Percentiles rank a stretch among this genome's conserved stretches.
phyloP scores from a whole-genome alignment of 2,329 filamentous ascomycete genomes.

The Nemania sp. region DNA sequence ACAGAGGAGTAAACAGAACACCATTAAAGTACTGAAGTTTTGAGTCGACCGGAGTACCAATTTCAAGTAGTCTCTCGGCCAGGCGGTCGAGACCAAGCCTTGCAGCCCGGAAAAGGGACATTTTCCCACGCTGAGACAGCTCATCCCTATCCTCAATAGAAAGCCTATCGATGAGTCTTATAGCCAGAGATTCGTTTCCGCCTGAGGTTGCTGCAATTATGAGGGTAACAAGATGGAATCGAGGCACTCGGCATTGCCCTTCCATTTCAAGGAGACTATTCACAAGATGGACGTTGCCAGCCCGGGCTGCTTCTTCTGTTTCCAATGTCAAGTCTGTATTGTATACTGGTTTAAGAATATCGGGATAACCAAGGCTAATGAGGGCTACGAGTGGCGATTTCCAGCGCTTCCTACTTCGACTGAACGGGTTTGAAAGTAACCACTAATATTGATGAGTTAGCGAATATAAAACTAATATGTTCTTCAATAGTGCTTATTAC shows the following conservation, averaged over 20 bases:
- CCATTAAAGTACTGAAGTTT: slow-evolving; percentile 1
- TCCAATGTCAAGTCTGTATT: neutral
- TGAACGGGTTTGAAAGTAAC: slow-evolving; percentile 22
- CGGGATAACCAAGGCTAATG: neutral
- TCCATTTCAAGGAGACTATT: slow-evolving; percentile 2
- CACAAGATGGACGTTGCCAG: neutral
- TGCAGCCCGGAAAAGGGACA: slow-evolving; percentile 18
- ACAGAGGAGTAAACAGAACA: slow-evolving; percentile 20
- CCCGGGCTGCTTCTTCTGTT: slow-evolving; percentile 17
- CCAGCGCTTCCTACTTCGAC: slow-evolving; percentile 14
- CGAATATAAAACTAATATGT: neutral
- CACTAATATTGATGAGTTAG: slow-evolving; percentile 15
- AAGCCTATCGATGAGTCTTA: slow-evolving; percentile 15
- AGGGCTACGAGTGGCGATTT: slow-evolving; percentile 16
- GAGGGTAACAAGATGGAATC: slow-evolving; percentile 2
- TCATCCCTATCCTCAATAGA: neutral
- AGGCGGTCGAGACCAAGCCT: slow-evolving; percentile 11
- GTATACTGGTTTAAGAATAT: slow-evolving; percentile 5
- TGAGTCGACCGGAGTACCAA: slow-evolving; percentile 11
- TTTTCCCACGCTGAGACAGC: neutral
- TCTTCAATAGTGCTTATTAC: neutral
- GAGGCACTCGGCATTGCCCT: neutral
- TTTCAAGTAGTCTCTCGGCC: slow-evolving; percentile 1
- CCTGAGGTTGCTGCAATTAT: slow-evolving; percentile 16
- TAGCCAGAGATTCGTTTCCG: slow-evolving; percentile 9